These are phyloP conservation scores for Erodium trifolium DNA, from an alignment of 441 rosid genomes.

Conservation along the genomic window DNA sequence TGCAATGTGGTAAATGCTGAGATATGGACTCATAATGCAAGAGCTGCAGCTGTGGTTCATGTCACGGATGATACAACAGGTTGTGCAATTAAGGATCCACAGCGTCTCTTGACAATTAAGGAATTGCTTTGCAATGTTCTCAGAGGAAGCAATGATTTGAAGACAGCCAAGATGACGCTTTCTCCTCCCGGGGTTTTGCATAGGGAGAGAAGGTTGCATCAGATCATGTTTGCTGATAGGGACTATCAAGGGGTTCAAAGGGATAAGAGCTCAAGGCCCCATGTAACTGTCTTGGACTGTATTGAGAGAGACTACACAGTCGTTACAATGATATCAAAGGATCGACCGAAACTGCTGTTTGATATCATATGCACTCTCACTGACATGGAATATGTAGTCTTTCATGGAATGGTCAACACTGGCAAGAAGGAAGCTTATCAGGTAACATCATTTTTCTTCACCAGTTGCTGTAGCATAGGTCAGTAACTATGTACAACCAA, in stretches of 20 bases:
- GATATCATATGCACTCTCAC: slow-evolving; percentile 85
- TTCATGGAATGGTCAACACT: slow-evolving; percentile 78
- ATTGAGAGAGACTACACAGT: slow-evolving; percentile 79
- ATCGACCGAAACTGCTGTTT: slow-evolving; percentile 85
- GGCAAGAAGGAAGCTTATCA: slow-evolving; percentile 76
- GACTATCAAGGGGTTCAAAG: slow-evolving; percentile 63
- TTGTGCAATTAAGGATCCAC: slow-evolving; percentile 49
- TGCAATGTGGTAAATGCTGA: slow-evolving; percentile 84
- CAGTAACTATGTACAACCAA: background rate
- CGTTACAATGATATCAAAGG: slow-evolving; percentile 73
- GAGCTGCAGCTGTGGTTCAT: slow-evolving; percentile 87
- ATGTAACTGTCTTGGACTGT: slow-evolving; percentile 50
- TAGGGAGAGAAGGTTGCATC: slow-evolving; percentile 84
- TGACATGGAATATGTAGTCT: slow-evolving; percentile 90
- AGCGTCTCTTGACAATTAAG: slow-evolving; percentile 52
- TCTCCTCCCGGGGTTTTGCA: slow-evolving; percentile 60
- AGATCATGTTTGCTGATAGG: slow-evolving; percentile 84
- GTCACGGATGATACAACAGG: slow-evolving; percentile 61
- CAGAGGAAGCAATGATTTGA: slow-evolving; percentile 47
- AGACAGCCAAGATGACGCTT: slow-evolving; percentile 55
- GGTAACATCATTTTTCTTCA: slow-evolving; percentile 31
- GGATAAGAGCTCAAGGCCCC: slow-evolving; percentile 42
- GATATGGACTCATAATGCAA: slow-evolving; percentile 88
- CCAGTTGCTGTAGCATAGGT: background rate
- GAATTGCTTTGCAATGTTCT: slow-evolving; percentile 64